phyloP scores from a whole-genome alignment of 176 grass and related monocot genomes.

The Oryza rufipogon region DNA sequence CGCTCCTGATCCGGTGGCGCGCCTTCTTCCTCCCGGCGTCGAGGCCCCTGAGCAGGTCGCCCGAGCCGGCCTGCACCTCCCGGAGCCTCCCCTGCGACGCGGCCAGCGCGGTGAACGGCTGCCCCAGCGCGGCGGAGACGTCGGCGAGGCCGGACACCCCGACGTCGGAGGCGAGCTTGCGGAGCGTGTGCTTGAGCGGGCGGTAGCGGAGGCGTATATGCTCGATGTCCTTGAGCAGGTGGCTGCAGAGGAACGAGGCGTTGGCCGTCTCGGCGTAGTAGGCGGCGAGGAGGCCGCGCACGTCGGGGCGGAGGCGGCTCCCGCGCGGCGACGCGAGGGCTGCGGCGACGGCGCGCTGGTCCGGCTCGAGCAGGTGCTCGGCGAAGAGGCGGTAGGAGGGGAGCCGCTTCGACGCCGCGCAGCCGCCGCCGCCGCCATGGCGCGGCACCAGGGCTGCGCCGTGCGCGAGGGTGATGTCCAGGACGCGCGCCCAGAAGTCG shows the following conservation, averaged over 20 bases:
- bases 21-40: constrained; percentile 65
- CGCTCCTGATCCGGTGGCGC: constrained; percentile 52
- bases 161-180: constrained; percentile 53
- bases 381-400: constrained; percentile 74
- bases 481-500: constrained; percentile 92
- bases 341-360: constrained; percentile 57
- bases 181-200: constrained; percentile 76
- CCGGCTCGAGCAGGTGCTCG: constrained; percentile 88
- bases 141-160: constrained; percentile 43
- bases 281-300: constrained; percentile 52
- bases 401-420: constrained; percentile 48
- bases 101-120: constrained; percentile 60
- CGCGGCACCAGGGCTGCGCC: constrained; percentile 63
- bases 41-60: constrained; percentile 61
- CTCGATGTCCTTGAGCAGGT: constrained; percentile 80
- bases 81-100: constrained; percentile 57
- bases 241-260: constrained; percentile 75
- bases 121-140: constrained; percentile 50
- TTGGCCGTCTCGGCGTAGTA: constrained; percentile 80
- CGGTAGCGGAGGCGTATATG: constrained; percentile 70
- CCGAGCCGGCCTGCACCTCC: constrained; percentile 56
- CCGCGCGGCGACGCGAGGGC: constrained; percentile 49
- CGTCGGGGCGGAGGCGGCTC: constrained; percentile 32
- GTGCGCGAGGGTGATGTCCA: constrained; percentile 79
- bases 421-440: not conserved